These are phyloP conservation scores for Vitis cinerea DNA, from an alignment of 164 flowering plant genomes.

Conservation along the genomic window DNA sequence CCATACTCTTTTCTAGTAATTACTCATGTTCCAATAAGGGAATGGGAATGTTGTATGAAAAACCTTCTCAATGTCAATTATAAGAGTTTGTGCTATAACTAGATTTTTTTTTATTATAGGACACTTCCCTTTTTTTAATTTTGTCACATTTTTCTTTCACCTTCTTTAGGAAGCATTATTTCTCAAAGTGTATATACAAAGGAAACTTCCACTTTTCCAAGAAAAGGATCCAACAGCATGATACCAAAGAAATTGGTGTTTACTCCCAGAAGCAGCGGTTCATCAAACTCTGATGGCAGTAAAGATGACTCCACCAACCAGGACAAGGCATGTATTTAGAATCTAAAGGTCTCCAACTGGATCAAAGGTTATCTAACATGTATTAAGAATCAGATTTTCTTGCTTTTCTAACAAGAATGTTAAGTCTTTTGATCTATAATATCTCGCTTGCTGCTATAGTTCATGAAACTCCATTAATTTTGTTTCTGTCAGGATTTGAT, in stretches of 20 bases:
- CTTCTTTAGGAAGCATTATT: constrained; percentile 23
- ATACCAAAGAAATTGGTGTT: constrained; percentile 23
- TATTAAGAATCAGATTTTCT: background rate
- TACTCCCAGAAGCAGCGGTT: constrained; percentile 42
- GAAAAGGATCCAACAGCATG: constrained; percentile 9
- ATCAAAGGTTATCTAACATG: background rate
- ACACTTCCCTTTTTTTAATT: background rate
- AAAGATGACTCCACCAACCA: constrained; percentile 39
- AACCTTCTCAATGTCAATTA: background rate
- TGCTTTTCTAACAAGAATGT: background rate
- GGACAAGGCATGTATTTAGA: constrained; percentile 43
- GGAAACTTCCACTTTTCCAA: constrained; percentile 9
- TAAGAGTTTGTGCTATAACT: background rate
- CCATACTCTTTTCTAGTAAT: too few relatives aligned
- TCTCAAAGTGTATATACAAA: constrained; percentile 18
- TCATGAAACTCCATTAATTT: too few relatives aligned
- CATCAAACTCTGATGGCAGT: constrained; percentile 38
- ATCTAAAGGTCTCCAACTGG: too few relatives aligned
- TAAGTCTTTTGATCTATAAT: background rate
- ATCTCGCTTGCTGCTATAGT: background rate
- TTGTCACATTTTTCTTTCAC: background rate
- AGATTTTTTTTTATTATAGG: background rate
- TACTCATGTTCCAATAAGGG: too few relatives aligned
- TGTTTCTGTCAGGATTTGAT: background rate
- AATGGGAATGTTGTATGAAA: too few relatives aligned